Evolutionary conservation across 1,284 basidiomycete genomes (phyloP), one percentile per base, ranked within the genome.

Genomic region (Vanrija pseudolonga): DNA sequence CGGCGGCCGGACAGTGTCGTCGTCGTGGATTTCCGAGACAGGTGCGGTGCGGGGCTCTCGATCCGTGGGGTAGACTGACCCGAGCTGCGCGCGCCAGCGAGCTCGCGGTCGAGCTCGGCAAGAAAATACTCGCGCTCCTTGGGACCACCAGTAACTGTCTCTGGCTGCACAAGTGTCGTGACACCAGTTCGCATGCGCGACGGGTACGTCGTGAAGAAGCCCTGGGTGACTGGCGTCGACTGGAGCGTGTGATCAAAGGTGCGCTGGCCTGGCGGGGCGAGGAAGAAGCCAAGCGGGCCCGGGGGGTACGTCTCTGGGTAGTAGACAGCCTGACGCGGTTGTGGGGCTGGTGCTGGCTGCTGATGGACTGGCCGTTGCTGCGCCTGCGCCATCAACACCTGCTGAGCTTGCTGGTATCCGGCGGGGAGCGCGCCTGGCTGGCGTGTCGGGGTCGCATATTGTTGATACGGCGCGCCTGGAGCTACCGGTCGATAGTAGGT

Each of bases 111-210:
- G 41, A 68, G 50, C 51, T 74, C 69, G 15, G 71, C 66, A 23
- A 67, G 48, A 48, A 73, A 67, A 11, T 56, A 62, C 47, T 72
- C 68, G 37, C 73, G 56, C 62, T 68, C 78, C 55, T 60, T 87
- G 59, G 72, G 68, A 14, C 73, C 72, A 39, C 74, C 72, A 22
- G 71, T 67, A 50, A 73, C 64, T 22, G 69, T 69, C 62, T 92
- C 84, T n/a, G 94, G 93, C 69, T 98, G 95, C 75, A 98, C 83
- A 58, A 98, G 83, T 3, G 90, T 84, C 1, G 90, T 89, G 6
- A 88, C 83, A 23, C 95, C 95, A 0, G 93, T 94, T n/a, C 89
- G 85, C 52, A 98, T 79, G n/a, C 94, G 84, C 6, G 93, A 89
- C 0, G 92, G 81, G 74, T 96, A 98, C 1, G 90, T 89, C 1